Evolutionary conservation across 148 eudicot species (phyloP).

Genomic region (Silene uniflora): DNA sequence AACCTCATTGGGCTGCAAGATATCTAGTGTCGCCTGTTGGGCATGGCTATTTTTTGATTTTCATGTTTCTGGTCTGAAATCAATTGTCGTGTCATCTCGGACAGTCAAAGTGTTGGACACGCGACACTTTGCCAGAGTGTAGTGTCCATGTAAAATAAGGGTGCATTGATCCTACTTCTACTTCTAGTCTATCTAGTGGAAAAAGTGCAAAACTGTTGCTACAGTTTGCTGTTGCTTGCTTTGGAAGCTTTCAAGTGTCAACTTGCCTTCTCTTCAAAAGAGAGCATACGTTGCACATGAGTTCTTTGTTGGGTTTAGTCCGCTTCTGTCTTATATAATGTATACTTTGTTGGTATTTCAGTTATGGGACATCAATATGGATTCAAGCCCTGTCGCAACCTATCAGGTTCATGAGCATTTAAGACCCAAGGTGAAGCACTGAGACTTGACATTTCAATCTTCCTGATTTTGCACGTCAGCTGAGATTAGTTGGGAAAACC

Average conservation of each 20-base stretch:
- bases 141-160: neutral
- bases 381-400: constrained; percentile 93
- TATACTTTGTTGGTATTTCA: constrained; percentile 35
- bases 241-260: neutral
- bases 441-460: constrained; percentile 14
- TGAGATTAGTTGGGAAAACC: neutral
- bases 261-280: neutral
- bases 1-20: too few species aligned
- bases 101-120: too few species aligned
- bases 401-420: constrained; percentile 93
- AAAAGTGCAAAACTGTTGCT: neutral
- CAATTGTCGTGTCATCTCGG: neutral
- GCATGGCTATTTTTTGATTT: neutral
- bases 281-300: neutral
- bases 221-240: neutral
- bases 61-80: neutral
- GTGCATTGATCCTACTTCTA: neutral
- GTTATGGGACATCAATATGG: constrained; percentile 99
- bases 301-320: neutral
- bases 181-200: too few species aligned
- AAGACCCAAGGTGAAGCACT: constrained; percentile 83
- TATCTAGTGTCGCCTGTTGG: neutral
- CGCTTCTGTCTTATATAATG: neutral
- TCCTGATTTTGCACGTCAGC: neutral
- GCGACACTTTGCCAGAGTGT: neutral